Evolutionary conservation across 2,329 filamentous ascomycete genomes (phyloP).

Genomic region (Xylariaceae sp.): DNA sequence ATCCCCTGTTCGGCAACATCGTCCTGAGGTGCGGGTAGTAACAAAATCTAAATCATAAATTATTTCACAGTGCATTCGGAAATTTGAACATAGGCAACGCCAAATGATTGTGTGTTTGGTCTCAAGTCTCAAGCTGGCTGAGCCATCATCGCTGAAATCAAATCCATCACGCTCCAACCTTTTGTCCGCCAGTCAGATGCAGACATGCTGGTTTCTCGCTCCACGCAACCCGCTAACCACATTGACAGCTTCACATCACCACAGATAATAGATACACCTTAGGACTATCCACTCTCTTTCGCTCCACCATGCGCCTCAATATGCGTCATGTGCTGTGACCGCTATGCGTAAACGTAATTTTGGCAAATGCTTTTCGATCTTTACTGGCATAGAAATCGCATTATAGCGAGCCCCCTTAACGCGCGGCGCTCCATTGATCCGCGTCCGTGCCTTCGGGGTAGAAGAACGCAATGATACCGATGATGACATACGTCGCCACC

Average conservation of each 20-base stretch:
- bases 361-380: too few species aligned
- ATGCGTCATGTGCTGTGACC: too few species aligned
- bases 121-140: slow-evolving; percentile 17
- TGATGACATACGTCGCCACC: slow-evolving; percentile 66
- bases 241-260: too few species aligned
- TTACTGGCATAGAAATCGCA: too few species aligned
- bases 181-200: neutral
- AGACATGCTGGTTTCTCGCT: too few species aligned
- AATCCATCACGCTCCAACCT: neutral
- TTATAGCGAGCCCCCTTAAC: too few species aligned
- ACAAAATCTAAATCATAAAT: neutral
- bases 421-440: slow-evolving; percentile 33
- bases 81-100: neutral
- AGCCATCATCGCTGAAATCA: neutral
- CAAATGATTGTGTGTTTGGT: neutral
- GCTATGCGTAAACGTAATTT: too few species aligned
- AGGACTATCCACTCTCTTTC: too few species aligned
- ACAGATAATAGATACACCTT: too few species aligned
- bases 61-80: neutral
- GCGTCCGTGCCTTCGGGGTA: slow-evolving; percentile 54
- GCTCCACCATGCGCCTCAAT: too few species aligned
- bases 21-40: neutral
- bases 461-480: slow-evolving; percentile 64
- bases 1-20: neutral
- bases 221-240: too few species aligned